Evolutionary conservation across 2,329 filamentous ascomycete species (phyloP), one percentile per base, ranked within the genome.

Genomic region (Colletotrichum lindemuthianum): DNA sequence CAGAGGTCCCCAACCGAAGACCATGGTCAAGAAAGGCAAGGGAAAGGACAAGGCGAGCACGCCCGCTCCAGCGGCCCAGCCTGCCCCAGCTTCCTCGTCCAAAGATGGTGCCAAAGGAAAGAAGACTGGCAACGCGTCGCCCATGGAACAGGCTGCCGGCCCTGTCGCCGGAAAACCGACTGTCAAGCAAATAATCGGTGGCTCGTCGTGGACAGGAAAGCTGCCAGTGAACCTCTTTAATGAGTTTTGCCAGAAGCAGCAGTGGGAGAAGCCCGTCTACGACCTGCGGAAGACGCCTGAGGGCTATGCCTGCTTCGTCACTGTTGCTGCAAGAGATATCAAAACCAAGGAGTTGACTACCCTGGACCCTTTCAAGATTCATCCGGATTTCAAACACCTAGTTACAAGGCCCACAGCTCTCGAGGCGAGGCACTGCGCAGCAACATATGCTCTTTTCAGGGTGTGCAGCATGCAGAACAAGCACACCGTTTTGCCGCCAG

Each of bases 141-240:
- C 60, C 60, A 69, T 70, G 68, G 78, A 74, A 57, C 74, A 73
- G 66, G 75, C 73, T 12, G 70, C 76, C 3, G 68, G 67, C 4
- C 60, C 67, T 16, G 65, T 64, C 24, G 49, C 73, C 2, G 83
- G 78, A 0, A 87, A 88, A 70, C 88, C 86, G 12, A 89, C 88
- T 2, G 85, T 86, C 48, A 90, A 90, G 77, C 92, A 96, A 70
- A 82, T 99, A 69, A 97, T 99, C 73, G 96, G 93, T 45, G 96
- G 96, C 52, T 88, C 93, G 63, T 97, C 93, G 70, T 99, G 96
- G 96, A 99, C 96, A 0, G 96, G 96, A 44, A 99, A 99, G 76
- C 82, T 99, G 37, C 96, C 96, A 1, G 92, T 97, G 68, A 97
- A 97, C 74, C 85, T 98, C 72, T 86, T 98, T 68, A 92, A 92